Conservation (phyloP, 108 stramenopile species). For the Cyclotella distinguenda region DNA sequence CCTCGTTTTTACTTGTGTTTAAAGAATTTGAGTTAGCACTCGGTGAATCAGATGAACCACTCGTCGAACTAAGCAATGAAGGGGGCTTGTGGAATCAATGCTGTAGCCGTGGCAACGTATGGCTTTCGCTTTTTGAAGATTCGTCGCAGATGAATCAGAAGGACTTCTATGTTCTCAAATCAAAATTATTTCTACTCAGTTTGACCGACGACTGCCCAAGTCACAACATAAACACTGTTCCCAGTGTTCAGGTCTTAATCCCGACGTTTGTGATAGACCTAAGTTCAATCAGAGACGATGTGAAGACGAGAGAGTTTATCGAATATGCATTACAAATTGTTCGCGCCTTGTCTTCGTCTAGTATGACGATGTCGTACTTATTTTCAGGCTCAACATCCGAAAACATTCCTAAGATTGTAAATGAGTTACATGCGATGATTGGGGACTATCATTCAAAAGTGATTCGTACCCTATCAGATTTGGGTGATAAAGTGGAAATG, state of each 20-base stretch:
- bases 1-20: not conserved
- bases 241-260: no score
- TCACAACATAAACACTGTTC: slow-evolving; percentile 3
- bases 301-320: slow-evolving; percentile 16
- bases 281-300: slow-evolving; percentile 2
- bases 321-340: slow-evolving; percentile 12
- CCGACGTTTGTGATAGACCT: slow-evolving; percentile 20
- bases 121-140: slow-evolving; percentile 5
- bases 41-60: not conserved
- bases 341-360: slow-evolving; percentile 44
- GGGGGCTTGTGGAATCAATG: not conserved
- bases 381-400: slow-evolving; percentile 33
- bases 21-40: not conserved
- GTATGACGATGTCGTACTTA: slow-evolving; percentile 34
- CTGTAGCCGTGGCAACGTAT: slow-evolving; percentile 7
- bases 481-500: slow-evolving; percentile 34
- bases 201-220: not conserved
- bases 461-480: slow-evolving; percentile 2
- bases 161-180: slow-evolving; percentile 18
- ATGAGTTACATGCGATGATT: slow-evolving; percentile 30
- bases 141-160: not conserved
- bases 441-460: slow-evolving; percentile 39
- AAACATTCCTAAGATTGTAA: slow-evolving; percentile 32
- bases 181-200: slow-evolving; percentile 10
- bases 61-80: not conserved